phyloP scores from a whole-genome alignment of 2,329 filamentous ascomycete genomes.

The Diaporthe sp. region DNA sequence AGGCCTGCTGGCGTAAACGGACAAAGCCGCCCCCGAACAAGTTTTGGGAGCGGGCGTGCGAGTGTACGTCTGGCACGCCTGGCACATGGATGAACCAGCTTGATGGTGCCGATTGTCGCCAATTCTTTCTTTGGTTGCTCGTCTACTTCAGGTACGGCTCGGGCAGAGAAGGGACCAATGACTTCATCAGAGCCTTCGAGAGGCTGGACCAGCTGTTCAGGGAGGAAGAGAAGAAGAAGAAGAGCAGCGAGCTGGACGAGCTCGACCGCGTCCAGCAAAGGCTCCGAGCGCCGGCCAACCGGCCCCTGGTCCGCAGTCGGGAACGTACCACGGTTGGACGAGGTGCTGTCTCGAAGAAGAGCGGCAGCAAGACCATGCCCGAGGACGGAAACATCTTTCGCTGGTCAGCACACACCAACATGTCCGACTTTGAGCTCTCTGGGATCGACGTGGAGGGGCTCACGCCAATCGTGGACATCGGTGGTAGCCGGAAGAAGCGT shows the following conservation, averaged over 20 bases:
- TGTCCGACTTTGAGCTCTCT: neutral
- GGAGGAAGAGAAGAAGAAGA: neutral
- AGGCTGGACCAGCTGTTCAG: neutral
- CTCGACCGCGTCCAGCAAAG: neutral
- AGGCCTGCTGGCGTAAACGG: neutral
- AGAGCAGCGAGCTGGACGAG: constrained; percentile 10
- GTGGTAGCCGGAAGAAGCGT: neutral
- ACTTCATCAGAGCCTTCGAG: neutral
- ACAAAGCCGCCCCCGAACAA: neutral
- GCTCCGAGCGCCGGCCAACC: neutral
- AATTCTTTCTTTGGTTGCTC: constrained; percentile 34
- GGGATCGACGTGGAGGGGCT: neutral
- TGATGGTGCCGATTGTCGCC: neutral
- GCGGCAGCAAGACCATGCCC: neutral
- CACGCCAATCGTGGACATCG: neutral
- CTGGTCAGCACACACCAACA: neutral
- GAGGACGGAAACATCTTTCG: neutral
- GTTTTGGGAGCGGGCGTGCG: constrained; percentile 8
- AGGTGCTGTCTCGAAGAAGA: neutral
- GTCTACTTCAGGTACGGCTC: constrained; percentile 24
- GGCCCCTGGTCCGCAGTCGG: neutral
- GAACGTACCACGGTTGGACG: neutral
- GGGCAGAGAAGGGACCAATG: neutral
- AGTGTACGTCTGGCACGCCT: neutral
- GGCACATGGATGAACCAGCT: constrained; percentile 12